These are phyloP conservation scores for Linaria vulgaris DNA, from an alignment of 257 asterid species.

Conservation along the genomic window DNA sequence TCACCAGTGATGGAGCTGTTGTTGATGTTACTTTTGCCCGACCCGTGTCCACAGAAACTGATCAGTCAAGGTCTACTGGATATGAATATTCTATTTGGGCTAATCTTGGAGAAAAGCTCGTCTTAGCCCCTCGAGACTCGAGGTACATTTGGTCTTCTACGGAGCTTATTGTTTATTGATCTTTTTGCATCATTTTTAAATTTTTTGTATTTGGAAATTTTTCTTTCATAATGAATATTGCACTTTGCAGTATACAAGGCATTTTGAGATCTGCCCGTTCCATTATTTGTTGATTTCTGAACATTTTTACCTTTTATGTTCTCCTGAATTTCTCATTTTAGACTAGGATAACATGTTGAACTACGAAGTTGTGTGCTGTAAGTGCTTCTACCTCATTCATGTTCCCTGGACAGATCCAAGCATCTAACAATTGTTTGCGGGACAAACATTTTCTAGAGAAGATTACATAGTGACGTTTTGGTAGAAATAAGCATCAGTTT, in stretches of 20 bases:
- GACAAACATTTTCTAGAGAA: background rate
- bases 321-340: background rate
- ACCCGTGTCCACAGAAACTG: constrained; percentile 42
- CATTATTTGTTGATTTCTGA: background rate
- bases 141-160: constrained; percentile 46
- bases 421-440: background rate
- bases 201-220: background rate
- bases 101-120: constrained; percentile 56
- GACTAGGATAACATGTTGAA: background rate
- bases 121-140: constrained; percentile 71
- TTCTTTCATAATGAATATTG: background rate
- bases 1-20: constrained; percentile 49
- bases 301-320: background rate
- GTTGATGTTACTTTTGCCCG: constrained; percentile 55
- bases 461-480: background rate
- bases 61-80: constrained; percentile 42
- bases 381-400: background rate
- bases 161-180: constrained; percentile 24
- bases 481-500: constrained; percentile 6
- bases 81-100: constrained; percentile 88
- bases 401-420: background rate
- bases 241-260: constrained; percentile 8
- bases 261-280: constrained; percentile 14
- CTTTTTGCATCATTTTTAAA: constrained; percentile 18
- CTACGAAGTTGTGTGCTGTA: constrained; percentile 4